These are phyloP conservation scores for Sugiyamaella xylanicola DNA, from an alignment of 1,139 yeast genomes.

Conservation along the genomic window DNA sequence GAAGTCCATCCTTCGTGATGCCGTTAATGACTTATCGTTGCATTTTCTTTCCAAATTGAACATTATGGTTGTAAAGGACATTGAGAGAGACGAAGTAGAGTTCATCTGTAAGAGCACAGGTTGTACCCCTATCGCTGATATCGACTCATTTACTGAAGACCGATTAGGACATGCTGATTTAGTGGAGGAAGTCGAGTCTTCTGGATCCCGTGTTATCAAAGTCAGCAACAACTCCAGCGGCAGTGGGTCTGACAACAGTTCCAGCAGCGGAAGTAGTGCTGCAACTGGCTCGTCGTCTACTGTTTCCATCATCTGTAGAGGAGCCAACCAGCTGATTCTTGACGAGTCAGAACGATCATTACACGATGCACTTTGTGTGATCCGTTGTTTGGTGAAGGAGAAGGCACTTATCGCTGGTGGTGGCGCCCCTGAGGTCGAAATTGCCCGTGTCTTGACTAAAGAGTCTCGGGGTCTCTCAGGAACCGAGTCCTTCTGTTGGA, in stretches of 20 bases:
- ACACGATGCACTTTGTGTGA: constrained; percentile 96
- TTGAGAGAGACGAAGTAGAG: constrained; percentile 96
- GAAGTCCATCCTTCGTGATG: constrained; percentile 93
- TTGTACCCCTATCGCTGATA: constrained; percentile 94
- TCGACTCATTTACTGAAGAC: constrained; percentile 89
- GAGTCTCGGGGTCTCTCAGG: constrained; percentile 83
- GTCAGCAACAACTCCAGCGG: constrained; percentile 49
- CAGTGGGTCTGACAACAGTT: constrained; percentile 5
- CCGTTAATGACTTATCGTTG: constrained; percentile 93
- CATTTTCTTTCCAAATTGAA: constrained; percentile 92
- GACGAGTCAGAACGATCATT: constrained; percentile 97
- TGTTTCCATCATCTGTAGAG: constrained; percentile 89
- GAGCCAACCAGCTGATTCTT: constrained; percentile 84
- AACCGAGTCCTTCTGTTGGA: constrained; percentile 91
- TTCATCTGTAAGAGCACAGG: constrained; percentile 89
- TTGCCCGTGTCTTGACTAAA: constrained; percentile 74
- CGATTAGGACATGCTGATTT: constrained; percentile 89
- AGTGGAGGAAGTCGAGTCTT: constrained; percentile 87
- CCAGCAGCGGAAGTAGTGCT: neutral
- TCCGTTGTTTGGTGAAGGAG: constrained; percentile 92
- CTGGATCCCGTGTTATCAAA: constrained; percentile 90
- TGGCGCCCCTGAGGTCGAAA: constrained; percentile 97
- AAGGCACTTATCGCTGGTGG: constrained; percentile 97
- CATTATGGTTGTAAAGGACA: constrained; percentile 91
- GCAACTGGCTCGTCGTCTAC: constrained; percentile 54